phyloP scores from a whole-genome alignment of 495 filamentous ascomycete species.

The Aspergillus panamensis region DNA sequence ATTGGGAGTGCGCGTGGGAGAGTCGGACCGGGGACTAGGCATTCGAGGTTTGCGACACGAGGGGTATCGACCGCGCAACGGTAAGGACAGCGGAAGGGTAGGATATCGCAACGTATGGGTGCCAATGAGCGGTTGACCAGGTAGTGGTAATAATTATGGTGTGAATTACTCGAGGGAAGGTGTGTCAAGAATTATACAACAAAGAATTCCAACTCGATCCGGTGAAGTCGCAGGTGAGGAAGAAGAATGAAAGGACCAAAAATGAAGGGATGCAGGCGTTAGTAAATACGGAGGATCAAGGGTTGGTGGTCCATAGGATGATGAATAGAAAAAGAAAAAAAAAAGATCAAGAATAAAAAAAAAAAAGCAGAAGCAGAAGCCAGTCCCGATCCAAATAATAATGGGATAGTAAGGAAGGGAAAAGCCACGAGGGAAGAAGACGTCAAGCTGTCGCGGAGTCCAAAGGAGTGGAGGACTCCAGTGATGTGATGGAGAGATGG shows the following conservation, averaged over 20 bases:
- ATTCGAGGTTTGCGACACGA: slow-evolving; percentile 19
- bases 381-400: background rate
- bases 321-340: background rate
- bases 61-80: slow-evolving; percentile 11
- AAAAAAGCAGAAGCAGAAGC: slow-evolving; percentile 3
- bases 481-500: slow-evolving; percentile 10
- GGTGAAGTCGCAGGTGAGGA: background rate
- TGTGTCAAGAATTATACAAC: slow-evolving; percentile 5
- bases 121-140: background rate
- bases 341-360: background rate
- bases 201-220: slow-evolving; percentile 3
- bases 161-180: background rate
- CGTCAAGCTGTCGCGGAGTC: slow-evolving; percentile 4
- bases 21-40: slow-evolving; percentile 14
- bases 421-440: slow-evolving; percentile 1
- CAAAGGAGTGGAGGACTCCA: slow-evolving; percentile 31
- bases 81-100: slow-evolving; percentile 6
- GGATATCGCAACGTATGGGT: slow-evolving; percentile 15
- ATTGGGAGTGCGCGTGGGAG: background rate
- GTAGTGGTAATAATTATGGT: background rate
- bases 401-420: background rate
- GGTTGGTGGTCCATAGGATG: background rate
- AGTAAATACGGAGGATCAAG: slow-evolving; percentile 3
- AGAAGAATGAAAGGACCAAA: slow-evolving; percentile 13
- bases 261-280: slow-evolving; percentile 8